A percentile compares a stretch with the other conserved stretches of the same genome.
These are phyloP conservation scores for Wickerhamiella alocasiicola DNA, from an alignment of 805 yeast genomes.

Conservation along the genomic window DNA sequence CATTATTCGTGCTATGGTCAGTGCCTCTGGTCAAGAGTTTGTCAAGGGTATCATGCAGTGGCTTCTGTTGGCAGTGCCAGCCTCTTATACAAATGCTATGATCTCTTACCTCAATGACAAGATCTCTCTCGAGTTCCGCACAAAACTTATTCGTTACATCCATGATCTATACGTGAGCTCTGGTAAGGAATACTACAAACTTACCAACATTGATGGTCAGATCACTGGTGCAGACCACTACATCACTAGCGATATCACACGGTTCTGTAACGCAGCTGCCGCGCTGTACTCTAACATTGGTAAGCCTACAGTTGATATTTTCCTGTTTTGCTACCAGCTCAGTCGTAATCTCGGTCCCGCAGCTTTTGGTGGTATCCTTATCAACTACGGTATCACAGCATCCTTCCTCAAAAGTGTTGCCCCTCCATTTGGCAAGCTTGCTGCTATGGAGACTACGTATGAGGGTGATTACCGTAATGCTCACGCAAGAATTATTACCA, in stretches of 20 bases:
- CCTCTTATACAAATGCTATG: conserved; percentile 82
- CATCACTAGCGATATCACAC: conserved; percentile 71
- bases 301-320: conserved; percentile 77
- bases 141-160: conserved; percentile 68
- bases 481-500: conserved; percentile 72
- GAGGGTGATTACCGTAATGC: conserved; percentile 86
- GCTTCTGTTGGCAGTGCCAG: conserved; percentile 86
- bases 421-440: conserved; percentile 73
- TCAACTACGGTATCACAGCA: conserved; percentile 73
- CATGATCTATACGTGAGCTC: conserved; percentile 82
- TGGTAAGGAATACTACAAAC: conserved; percentile 70
- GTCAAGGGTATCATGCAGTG: conserved; percentile 68
- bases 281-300: conserved; percentile 80
- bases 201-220: conserved; percentile 41
- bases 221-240: conserved; percentile 72
- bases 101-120: conserved; percentile 69
- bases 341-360: conserved; percentile 75
- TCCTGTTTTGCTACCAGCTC: conserved; percentile 72
- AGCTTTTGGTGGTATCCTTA: conserved; percentile 72
- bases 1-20: conserved; percentile 76
- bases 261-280: conserved; percentile 70
- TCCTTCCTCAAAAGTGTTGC: conserved; percentile 56
- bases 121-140: conserved; percentile 71
- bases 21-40: conserved; percentile 65
- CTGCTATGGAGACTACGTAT: conserved; percentile 58